A percentile compares a stretch with the other conserved stretches of the same genome.
Evolutionary conservation across 192 early-diverging fungal genomes (phyloP).

Genomic region (Coemansia guatemalensis): DNA sequence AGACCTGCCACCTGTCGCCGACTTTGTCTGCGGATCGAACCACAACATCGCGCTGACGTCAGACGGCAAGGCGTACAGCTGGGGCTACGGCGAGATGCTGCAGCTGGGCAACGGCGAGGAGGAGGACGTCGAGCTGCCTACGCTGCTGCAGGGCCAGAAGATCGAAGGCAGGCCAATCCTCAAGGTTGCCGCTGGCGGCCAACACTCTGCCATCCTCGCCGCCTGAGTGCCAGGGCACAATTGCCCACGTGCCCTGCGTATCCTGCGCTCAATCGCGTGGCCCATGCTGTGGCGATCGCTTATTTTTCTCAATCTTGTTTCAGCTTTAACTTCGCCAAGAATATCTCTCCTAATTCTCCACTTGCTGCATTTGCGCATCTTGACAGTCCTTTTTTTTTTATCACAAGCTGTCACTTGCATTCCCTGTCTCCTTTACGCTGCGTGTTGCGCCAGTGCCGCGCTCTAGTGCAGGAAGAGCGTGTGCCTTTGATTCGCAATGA

Average conservation of each 20-base stretch:
- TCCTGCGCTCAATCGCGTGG: too few relatives aligned
- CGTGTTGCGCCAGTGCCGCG: too few relatives aligned
- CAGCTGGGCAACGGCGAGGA: conserved; percentile 80
- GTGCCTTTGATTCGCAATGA: conserved; percentile 23
- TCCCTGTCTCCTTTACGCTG: not conserved
- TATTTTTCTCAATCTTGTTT: conserved; percentile 6
- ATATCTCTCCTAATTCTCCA: too few relatives aligned
- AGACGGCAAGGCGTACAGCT: conserved; percentile 70
- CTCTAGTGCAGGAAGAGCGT: too few relatives aligned
- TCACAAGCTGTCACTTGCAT: not conserved
- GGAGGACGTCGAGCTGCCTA: conserved; percentile 66
- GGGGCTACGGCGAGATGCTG: conserved; percentile 88
- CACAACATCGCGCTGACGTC: conserved; percentile 59
- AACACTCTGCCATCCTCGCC: conserved; percentile 57
- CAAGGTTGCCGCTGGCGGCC: conserved; percentile 74
- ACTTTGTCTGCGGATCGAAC: conserved; percentile 64
- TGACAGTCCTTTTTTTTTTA: too few relatives aligned
- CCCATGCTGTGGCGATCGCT: too few relatives aligned
- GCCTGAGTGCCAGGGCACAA: conserved; percentile 3
- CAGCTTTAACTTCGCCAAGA: not conserved
- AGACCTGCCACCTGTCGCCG: conserved; percentile 35
- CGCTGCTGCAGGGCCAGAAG: conserved; percentile 66
- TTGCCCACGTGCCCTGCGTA: not conserved
- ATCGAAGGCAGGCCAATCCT: conserved; percentile 64
- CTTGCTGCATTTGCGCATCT: too few relatives aligned